Conservation (phyloP, 140 eudicot genomes). For the Stevia rebaudiana region DNA sequence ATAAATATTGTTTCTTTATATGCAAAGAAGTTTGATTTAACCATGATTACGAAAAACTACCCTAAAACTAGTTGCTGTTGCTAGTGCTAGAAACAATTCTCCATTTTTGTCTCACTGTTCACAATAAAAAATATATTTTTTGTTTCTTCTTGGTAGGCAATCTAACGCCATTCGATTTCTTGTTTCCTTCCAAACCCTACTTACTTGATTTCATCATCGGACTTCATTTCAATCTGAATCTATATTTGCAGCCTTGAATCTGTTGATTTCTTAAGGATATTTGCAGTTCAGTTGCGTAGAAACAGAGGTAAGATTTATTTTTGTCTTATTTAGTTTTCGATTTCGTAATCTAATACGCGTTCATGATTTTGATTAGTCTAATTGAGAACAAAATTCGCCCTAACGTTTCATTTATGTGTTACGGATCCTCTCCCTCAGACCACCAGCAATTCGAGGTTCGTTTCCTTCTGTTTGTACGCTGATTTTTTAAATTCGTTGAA, state of each 20-base stretch:
- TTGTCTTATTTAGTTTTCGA: neutral
- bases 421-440: neutral
- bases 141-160: conserved; percentile 4
- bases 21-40: too few relatives aligned
- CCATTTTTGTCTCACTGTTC: neutral
- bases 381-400: conserved; percentile 7
- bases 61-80: too few relatives aligned
- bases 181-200: conserved; percentile 15
- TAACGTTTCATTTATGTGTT: neutral
- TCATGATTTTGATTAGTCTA: conserved; percentile 1
- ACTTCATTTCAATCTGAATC: conserved; percentile 9
- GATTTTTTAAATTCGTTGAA: neutral
- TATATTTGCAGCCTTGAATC: conserved; percentile 8
- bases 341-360: neutral
- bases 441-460: conserved; percentile 3
- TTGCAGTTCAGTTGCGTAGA: conserved; percentile 1
- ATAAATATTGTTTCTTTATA: too few relatives aligned
- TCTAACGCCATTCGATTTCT: neutral
- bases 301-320: conserved; percentile 16
- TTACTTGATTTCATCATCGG: neutral
- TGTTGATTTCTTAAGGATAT: conserved; percentile 10
- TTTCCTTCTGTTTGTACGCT: neutral
- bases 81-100: neutral
- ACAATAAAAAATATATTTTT: neutral
- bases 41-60: too few relatives aligned